Base-by-base conservation (phyloP, 306 rosid genomes). In the Corylus americana region DNA sequence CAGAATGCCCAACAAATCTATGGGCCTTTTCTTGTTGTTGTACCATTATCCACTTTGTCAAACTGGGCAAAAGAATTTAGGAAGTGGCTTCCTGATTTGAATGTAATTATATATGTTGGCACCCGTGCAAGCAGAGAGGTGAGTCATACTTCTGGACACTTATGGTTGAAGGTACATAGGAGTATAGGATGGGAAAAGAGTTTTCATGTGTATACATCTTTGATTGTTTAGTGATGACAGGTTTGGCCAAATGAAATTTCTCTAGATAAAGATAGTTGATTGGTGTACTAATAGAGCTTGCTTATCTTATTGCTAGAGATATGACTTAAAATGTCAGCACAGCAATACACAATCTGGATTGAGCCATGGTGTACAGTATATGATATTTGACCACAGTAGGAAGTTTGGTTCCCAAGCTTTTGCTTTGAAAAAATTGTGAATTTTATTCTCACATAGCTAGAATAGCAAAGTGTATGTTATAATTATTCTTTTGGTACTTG, bases 61-160 rank as follows among this genome's bases (percentile, higher is more conserved):
- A 96, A 96, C 84, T 96, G 99, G 99, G 98, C 97, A 70, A 96
- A 96, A 89, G 99, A 96, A 83, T 93, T 96, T 88, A 87, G 93
- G 89, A 96, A 93, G 90, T 96, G 99, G 99, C 99, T 96, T 73
- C 99, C 99, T 72, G 99, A 96, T 77, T 87, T 93, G 97, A 96
- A 96, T 90, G 81, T 96, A 70, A 96, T 93, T 76, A 90, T 96
- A 77, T 96, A 96, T 70, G 99, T 96, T 73, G 99, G 99, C 78
- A 93, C 98, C 54, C 99, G 99, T 31, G 97, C 99, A 79, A 93
- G 99, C 85, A 89, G 99, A 82, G 99, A 96, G 99, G 99, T 90
- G 82, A 90, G 94, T 48, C 76, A 31, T 20, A 55, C 70, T 75
- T 66, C 45, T 68, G 47, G 20, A n/a, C 37, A 25, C 63, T 16